A percentile compares a stretch with the other conserved stretches of the same genome.
Evolutionary conservation across 306 rosid genomes (phyloP).

Genomic region (Argentina anserina): DNA sequence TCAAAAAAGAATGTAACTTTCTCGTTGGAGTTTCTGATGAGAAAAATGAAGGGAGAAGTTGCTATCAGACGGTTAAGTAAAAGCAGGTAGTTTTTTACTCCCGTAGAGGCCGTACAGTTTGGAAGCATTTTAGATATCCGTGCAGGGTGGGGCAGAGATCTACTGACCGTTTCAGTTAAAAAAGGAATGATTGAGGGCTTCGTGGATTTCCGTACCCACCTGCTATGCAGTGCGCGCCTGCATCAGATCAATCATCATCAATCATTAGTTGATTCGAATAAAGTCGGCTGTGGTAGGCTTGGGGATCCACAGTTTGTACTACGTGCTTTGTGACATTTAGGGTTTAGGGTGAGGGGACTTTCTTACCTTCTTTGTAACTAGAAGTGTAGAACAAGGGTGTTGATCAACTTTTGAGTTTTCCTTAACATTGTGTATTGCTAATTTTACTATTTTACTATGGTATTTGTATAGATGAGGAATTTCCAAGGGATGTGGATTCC

Average conservation of each 20-base stretch:
- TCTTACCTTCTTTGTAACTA: neutral
- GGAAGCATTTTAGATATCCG: slow-evolving; percentile 27
- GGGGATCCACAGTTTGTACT: slow-evolving; percentile 6
- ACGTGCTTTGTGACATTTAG: neutral
- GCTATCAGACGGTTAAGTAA: slow-evolving; percentile 16
- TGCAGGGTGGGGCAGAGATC: slow-evolving; percentile 15
- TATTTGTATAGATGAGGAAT: neutral
- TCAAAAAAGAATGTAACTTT: neutral
- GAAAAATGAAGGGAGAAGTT: neutral
- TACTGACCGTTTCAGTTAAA: neutral
- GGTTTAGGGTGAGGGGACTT: neutral
- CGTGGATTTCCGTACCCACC: slow-evolving; percentile 9
- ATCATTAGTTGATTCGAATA: neutral
- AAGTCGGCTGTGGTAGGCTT: neutral
- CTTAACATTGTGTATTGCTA: neutral
- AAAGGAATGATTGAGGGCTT: neutral
- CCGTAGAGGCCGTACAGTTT: slow-evolving; percentile 30
- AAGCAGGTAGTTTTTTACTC: neutral
- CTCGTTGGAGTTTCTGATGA: neutral
- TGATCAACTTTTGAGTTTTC: neutral
- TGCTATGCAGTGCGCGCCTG: slow-evolving; percentile 21
- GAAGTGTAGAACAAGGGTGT: neutral
- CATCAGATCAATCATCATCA: slow-evolving; percentile 24
- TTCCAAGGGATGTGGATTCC: neutral
- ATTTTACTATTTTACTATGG: neutral